These are phyloP conservation scores for Pseudocercospora fuligena DNA, from an alignment of 2,329 filamentous ascomycete species.

Conservation along the genomic window DNA sequence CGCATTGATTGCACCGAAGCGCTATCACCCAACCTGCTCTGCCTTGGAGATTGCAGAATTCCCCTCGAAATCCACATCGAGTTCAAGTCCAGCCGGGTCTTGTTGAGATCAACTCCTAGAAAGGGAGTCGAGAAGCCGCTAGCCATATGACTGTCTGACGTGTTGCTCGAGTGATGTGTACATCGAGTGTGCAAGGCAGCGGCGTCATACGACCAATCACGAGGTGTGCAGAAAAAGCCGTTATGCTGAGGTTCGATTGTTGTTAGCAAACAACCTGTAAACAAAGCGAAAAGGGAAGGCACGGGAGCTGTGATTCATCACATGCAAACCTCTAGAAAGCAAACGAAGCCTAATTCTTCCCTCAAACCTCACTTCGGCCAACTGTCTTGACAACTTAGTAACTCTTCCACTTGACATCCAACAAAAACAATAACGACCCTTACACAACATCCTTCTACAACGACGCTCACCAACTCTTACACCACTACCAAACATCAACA, in stretches of 20 bases:
- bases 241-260: background rate
- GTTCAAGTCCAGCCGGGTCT: background rate
- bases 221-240: background rate
- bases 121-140: background rate
- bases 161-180: background rate
- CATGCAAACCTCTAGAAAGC: slow-evolving; percentile 12
- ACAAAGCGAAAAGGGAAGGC: slow-evolving; percentile 9
- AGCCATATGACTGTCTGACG: background rate
- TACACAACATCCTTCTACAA: slow-evolving; percentile 11
- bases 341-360: slow-evolving; percentile 2
- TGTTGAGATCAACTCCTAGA: background rate
- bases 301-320: slow-evolving; percentile 1
- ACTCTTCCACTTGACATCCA: slow-evolving; percentile 4
- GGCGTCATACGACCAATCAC: background rate
- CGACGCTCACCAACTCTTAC: slow-evolving; percentile 4
- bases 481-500: slow-evolving; percentile 10
- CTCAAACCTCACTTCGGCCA: slow-evolving; percentile 5
- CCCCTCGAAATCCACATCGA: no score
- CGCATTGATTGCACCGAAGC: background rate
- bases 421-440: slow-evolving; percentile 9
- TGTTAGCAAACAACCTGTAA: slow-evolving; percentile 6
- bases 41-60: no score
- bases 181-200: background rate
- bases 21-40: background rate
- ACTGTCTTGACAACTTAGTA: background rate